Conservation (phyloP, 306 rosid genomes). For the Sechiopsis laciniata region DNA sequence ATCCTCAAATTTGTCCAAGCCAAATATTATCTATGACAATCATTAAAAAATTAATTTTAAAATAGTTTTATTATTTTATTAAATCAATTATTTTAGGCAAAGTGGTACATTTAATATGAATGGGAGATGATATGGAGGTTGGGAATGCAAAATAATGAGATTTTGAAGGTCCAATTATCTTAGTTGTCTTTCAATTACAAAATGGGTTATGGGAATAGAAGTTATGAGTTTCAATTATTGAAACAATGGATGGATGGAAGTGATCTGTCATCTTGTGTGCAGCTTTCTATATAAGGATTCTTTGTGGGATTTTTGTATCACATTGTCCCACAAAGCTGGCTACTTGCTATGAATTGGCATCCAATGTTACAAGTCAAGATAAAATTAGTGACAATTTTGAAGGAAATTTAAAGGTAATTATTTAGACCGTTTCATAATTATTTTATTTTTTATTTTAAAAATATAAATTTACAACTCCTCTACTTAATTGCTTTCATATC, state of each 20-base stretch:
- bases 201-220: neutral
- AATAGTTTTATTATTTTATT: neutral
- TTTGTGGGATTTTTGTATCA: constrained; percentile 11
- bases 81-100: neutral
- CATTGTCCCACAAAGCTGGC: constrained; percentile 2
- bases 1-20: neutral
- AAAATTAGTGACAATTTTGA: neutral
- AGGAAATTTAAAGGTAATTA: too few relatives aligned
- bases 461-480: too few relatives aligned
- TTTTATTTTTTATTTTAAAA: too few relatives aligned
- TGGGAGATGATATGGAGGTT: constrained; percentile 11
- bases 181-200: neutral
- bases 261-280: constrained; percentile 1
- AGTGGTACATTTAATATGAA: neutral
- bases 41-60: neutral
- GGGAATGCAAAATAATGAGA: neutral
- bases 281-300: constrained; percentile 7
- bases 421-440: too few relatives aligned
- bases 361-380: neutral
- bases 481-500: too few relatives aligned
- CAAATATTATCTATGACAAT: neutral
- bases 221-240: constrained; percentile 9
- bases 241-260: constrained; percentile 7
- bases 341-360: constrained; percentile 11
- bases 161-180: neutral